Evolutionary conservation across 768 basidiomycete genomes (phyloP).

Genomic region (Cystoderma amianthinum): DNA sequence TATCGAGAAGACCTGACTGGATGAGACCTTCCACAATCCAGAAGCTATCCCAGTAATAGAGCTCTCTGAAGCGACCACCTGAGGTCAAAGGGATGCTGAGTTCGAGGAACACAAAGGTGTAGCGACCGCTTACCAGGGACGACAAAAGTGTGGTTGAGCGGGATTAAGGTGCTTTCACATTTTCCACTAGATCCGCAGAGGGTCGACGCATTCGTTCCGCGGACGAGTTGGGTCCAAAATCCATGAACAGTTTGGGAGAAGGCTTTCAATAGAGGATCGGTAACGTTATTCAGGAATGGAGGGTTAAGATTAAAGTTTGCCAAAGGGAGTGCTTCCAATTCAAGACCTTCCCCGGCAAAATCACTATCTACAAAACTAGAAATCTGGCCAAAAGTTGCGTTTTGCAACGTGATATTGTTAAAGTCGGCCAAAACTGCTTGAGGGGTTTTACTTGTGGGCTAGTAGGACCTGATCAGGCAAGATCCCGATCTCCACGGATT

Average conservation of each 20-base stretch:
- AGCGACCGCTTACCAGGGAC: slow-evolving; percentile 62
- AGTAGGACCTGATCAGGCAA: background rate
- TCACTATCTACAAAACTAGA: slow-evolving; percentile 65
- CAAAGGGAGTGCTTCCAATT: slow-evolving; percentile 60
- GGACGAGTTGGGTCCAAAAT: slow-evolving; percentile 78
- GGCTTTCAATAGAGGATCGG: slow-evolving; percentile 60
- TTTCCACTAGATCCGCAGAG: slow-evolving; percentile 49
- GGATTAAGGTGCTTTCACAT: slow-evolving; percentile 85
- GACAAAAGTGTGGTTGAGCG: slow-evolving; percentile 87
- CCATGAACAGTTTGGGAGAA: slow-evolving; percentile 78
- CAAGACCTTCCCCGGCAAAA: slow-evolving; percentile 82
- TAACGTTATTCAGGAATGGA: slow-evolving; percentile 62
- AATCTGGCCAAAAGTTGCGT: slow-evolving; percentile 56
- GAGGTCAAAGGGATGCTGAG: background rate
- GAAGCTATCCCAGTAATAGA: slow-evolving; percentile 70
- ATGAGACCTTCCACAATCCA: slow-evolving; percentile 90
- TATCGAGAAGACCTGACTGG: slow-evolving; percentile 63
- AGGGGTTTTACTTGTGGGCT: slow-evolving; percentile 69
- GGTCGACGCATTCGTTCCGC: slow-evolving; percentile 63
- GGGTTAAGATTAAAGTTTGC: slow-evolving; percentile 58
- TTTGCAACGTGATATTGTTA: slow-evolving; percentile 29
- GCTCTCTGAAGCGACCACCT: slow-evolving; percentile 75
- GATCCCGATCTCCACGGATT: background rate
- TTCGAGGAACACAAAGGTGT: background rate
- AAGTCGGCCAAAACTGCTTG: slow-evolving; percentile 71